Evolutionary conservation across 805 yeast genomes (phyloP), one percentile per base, ranked within the genome.

Genomic region (Hyphopichia homilentoma): DNA sequence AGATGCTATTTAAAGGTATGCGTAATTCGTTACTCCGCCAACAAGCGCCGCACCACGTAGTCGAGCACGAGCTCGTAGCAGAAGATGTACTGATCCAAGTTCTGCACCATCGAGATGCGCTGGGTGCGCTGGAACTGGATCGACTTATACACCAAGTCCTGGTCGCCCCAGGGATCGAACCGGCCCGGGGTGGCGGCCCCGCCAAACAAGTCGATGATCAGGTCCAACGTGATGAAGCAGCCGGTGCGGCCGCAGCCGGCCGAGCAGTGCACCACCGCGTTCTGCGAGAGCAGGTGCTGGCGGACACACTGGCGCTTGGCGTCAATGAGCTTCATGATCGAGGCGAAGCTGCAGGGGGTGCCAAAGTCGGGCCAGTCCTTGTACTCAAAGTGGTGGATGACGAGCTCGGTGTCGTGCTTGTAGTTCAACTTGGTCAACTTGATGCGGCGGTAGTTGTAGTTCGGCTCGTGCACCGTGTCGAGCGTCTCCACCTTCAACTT

Each of bases 21-120:
- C n/a, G n/a, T n/a, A n/a, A n/a, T n/a, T n/a, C n/a, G n/a, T n/a
- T n/a, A n/a, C n/a, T n/a, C n/a, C n/a, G n/a, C n/a, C n/a, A n/a
- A n/a, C n/a, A n/a, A n/a, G n/a, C n/a, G n/a, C n/a, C 36, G 38
- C 3, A 38, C 30, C 12, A 51, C 39, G 33, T 54, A 59, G 26
- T 48, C 34, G 12, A 59, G 34, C n/a, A 74, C 51, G 8, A 77
- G 64, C 40, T 86, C 93, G 54, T 86, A 85, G 53, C 90, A 81
- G 40, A 79, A 69, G 15, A 81, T 65, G 44, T 73, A 84, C 56
- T 85, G 95, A 38, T 81, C 77, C 38, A 84, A 67, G 47, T 78
- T 82, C 52, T 85, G 95, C 9, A 86, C 95, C 93, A 85, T 85
- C 4, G 88, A 79, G 16, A 85, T 68, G 43, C 95, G 60, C 54